Base-by-base conservation (phyloP, 2,329 filamentous ascomycete genomes). In the Lachnellula hyalina region DNA sequence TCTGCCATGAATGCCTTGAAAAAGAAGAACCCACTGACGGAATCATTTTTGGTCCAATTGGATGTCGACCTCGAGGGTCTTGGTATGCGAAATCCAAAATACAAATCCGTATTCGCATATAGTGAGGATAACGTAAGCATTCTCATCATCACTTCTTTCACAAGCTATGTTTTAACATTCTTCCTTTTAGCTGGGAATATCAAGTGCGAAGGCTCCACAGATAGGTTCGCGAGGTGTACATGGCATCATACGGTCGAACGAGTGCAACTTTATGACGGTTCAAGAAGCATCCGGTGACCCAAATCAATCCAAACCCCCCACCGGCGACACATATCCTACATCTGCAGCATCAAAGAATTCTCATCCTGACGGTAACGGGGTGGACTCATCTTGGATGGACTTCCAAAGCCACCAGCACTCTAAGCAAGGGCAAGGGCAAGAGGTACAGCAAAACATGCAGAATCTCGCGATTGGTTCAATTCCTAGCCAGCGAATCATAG, bases 41-140 rank as follows among this genome's bases (percentile, higher is more conserved):
- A 96, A 68, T 96, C 93, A 0, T 97, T 97, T 73, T 75, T 97
- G 36, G 89, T 94, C 3, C 94, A 97, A 70, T 77, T 97, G 5
- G 91, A 97, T 62, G 87, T 96, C 15, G 94, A 99, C 66, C 79
- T 97, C 4, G 89, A 95, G 69, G 85, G 83, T 11, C 77, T 90
- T 25, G 83, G 84, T 12, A 71, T 84, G 58, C 77, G 79, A 62
- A 84, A 82, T 60, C 82, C 78, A 8, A 82, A 79, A 57, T 74
- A 75, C 25, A 77, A 77, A 1, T 83, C 84, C 48, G 74, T 79
- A n/a, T 76, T 79, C 47, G 71, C 75, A 40, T 65, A 71, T 5
- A 72, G 67, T 17, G 63, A 65, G 41, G 70, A 73, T 21, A 66
- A 70, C 8, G 66, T 66, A 42, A 67, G 59, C 56, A 63, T 66